Evolutionary conservation across 768 basidiomycete species (phyloP), one percentile per base, ranked within the genome.

Genomic region (Phylloporus rhodoxanthus): DNA sequence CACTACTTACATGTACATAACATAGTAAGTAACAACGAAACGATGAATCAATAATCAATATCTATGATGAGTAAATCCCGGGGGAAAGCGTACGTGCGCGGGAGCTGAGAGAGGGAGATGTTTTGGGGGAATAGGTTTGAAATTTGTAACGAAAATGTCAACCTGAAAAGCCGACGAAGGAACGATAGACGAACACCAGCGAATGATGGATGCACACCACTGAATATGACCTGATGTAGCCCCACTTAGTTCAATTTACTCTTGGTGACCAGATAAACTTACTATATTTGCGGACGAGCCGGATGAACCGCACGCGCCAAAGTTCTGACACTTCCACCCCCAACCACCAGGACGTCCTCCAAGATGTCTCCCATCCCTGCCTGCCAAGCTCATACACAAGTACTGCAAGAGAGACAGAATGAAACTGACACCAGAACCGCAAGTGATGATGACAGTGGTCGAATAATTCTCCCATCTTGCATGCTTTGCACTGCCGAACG

Each of bases 251-350:
- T 15, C 20, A 5, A 20, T 28, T 19, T 37, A 5, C 19, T 20
- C 29, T 49, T n/a, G 33, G 17, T 39, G 9, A 20, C 46, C 17
- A 13, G 38, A 47, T 21, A 3, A 2, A 71, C 84, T 66, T 50
- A 87, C 86, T 76, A 58, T 81, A 88, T 59, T 89, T 87, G 33
- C 85, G 74, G 19, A 87, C 70, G 38, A 88, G 75, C 87, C 87
- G 90, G 3, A 89, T 74, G 54, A 90, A 87, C 15, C 87, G 72
- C 1, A 88, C 76, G 5, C 88, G 73, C 28, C 59, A 68, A 6
- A 77, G 80, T 37, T 67, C 68, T 48, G 69, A 5, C 62, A 57
- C 21, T 67, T 68, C 28, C 68, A 55, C 0, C 74, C 73, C 66
- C 70, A 74, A 2, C 77, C 72, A 8, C 76, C 75, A 7, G 66